phyloP scores from a whole-genome alignment of 371 early-diverging fungal genomes.

The Mucor sp. region DNA sequence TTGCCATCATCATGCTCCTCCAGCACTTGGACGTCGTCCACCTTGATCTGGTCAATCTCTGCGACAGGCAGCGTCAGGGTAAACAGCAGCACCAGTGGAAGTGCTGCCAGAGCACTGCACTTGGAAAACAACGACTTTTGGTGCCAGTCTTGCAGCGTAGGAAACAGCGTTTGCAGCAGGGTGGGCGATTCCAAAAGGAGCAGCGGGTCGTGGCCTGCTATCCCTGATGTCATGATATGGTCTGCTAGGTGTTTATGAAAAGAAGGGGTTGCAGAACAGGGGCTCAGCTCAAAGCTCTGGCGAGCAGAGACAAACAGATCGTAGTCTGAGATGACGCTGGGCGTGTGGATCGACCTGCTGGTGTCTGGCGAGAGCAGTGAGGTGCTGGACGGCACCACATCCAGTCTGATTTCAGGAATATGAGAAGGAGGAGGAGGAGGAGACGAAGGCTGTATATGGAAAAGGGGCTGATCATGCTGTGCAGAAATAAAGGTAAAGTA shows the following conservation, averaged over 20 bases:
- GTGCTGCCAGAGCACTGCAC: constrained; percentile 51
- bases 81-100: constrained; percentile 57
- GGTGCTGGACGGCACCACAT: constrained; percentile 18
- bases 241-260: not conserved
- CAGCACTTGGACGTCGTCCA: constrained; percentile 36
- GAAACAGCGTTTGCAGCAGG: constrained; percentile 36
- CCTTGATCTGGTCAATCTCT: constrained; percentile 41
- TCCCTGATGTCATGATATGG: not conserved
- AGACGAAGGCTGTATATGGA: constrained; percentile 1
- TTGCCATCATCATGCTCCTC: constrained; percentile 7
- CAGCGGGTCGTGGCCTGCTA: not conserved
- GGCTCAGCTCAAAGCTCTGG: constrained; percentile 27
- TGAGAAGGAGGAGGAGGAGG: constrained; percentile 1
- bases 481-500: constrained; percentile 45
- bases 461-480: constrained; percentile 2
- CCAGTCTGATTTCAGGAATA: constrained; percentile 46
- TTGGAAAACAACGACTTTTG: constrained; percentile 49
- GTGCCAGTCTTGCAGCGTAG: constrained; percentile 55
- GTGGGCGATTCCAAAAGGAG: not conserved
- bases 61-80: constrained; percentile 66
- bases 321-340: constrained; percentile 26
- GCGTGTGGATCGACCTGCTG: not conserved
- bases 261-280: constrained; percentile 7
- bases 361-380: constrained; percentile 5
- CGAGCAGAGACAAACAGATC: constrained; percentile 35